Percentiles rank a stretch among this genome's conserved stretches.
phyloP scores from a whole-genome alignment of 371 early-diverging fungal species.

The Mortierella polycephala region DNA sequence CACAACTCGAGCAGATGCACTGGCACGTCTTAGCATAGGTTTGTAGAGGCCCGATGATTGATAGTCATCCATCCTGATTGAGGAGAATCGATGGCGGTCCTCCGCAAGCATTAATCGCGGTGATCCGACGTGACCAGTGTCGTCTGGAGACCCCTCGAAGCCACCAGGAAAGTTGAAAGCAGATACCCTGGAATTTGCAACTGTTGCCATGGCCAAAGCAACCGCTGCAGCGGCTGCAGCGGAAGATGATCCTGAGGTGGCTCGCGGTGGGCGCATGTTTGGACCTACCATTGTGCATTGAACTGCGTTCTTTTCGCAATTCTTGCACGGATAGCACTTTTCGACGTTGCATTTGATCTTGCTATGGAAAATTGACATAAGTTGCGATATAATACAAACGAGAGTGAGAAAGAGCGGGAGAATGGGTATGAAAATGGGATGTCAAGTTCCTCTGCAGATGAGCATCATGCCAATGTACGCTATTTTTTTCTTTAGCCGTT shows the following conservation, averaged over 20 bases:
- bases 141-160: constrained; percentile 14
- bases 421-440: too few relatives aligned
- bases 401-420: too few relatives aligned
- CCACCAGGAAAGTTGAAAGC: constrained; percentile 1
- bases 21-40: constrained; percentile 17
- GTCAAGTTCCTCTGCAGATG: too few relatives aligned
- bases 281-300: constrained; percentile 51
- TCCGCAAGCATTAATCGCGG: constrained; percentile 8
- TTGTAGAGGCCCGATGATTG: constrained; percentile 3
- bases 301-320: constrained; percentile 45
- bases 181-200: constrained; percentile 22
- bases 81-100: constrained; percentile 6
- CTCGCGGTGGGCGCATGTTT: constrained; percentile 46
- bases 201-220: constrained; percentile 47
- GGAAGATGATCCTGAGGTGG: constrained; percentile 44
- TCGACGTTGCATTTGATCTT: constrained; percentile 53
- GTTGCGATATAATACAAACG: too few relatives aligned
- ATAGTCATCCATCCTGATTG: constrained; percentile 15
- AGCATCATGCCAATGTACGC: too few relatives aligned
- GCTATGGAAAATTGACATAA: constrained; percentile 7
- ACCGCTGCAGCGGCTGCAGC: constrained; percentile 52
- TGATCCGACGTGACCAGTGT: neutral
- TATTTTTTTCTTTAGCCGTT: too few relatives aligned
- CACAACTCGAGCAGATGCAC: constrained; percentile 7
- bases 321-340: constrained; percentile 41